Conservation (phyloP, 768 basidiomycete species). For the Astraeus odoratus region DNA sequence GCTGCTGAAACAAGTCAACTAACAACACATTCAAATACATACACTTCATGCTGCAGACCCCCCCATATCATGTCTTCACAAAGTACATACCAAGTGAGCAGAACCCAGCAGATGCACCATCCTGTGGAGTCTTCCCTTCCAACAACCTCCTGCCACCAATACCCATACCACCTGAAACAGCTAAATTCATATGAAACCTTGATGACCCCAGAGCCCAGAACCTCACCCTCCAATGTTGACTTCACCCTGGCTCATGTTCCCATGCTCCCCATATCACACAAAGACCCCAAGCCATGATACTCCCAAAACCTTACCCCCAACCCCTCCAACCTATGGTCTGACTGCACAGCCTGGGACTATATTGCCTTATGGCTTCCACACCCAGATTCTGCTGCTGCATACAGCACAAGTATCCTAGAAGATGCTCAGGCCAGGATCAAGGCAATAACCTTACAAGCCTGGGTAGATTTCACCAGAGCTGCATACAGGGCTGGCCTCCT, state of each 20-base stretch:
- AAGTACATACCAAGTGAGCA: slow-evolving; percentile 27
- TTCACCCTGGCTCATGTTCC: too few relatives aligned
- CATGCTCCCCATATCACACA: neutral
- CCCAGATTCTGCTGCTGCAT: neutral
- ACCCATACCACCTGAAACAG: slow-evolving; percentile 21
- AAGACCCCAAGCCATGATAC: neutral
- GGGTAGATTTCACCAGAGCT: slow-evolving; percentile 24
- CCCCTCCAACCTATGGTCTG: slow-evolving; percentile 16
- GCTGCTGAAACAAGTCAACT: slow-evolving; percentile 1
- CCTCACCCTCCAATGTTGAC: neutral
- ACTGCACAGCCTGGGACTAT: slow-evolving; percentile 20
- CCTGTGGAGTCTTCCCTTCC: slow-evolving; percentile 22
- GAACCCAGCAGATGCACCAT: slow-evolving; percentile 36
- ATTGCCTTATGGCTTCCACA: slow-evolving; percentile 18
- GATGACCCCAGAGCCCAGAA: neutral
- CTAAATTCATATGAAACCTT: slow-evolving; percentile 1
- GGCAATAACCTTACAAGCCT: slow-evolving; percentile 13
- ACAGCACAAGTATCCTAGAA: neutral
- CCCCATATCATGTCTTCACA: slow-evolving; percentile 12
- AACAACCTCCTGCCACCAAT: slow-evolving; percentile 21
- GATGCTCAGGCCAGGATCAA: neutral
- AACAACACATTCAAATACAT: slow-evolving; percentile 1
- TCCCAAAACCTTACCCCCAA: slow-evolving; percentile 1
- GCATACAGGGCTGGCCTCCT: slow-evolving; percentile 35
- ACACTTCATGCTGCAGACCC: neutral